Conservation (phyloP, 139 green algal genomes). For the Edaphochlamys debaryana region DNA sequence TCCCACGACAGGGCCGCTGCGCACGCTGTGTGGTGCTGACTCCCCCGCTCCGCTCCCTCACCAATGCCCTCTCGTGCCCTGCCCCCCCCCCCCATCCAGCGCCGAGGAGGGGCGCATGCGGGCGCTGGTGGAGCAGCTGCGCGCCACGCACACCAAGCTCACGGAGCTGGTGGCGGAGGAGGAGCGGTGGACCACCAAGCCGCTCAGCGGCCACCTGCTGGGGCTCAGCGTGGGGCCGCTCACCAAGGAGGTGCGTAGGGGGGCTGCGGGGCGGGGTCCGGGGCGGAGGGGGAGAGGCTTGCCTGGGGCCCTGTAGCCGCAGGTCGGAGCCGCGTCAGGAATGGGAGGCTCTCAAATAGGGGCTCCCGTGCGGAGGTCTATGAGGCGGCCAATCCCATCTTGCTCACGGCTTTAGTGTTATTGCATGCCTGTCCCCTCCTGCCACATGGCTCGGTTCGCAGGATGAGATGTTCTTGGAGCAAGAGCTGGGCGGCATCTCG, state of each 20-base stretch:
- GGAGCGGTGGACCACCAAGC: neutral
- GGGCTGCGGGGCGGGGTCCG: too few relatives aligned
- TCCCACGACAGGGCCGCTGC: too few relatives aligned
- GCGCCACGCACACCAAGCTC: slow-evolving; percentile 18
- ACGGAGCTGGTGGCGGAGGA: slow-evolving; percentile 17
- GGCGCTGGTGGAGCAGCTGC: slow-evolving; percentile 25
- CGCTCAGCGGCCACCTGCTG: neutral
- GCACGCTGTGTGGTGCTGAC: too few relatives aligned
- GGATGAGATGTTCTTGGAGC: slow-evolving; percentile 36
- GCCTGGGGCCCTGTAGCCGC: too few relatives aligned
- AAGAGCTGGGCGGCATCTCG: slow-evolving; percentile 31
- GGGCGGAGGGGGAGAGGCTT: neutral
- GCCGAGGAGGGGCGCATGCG: slow-evolving; percentile 37
- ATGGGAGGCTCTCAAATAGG: neutral
- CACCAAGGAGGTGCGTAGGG: slow-evolving; percentile 25
- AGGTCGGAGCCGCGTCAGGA: neutral
- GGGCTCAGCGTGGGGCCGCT: slow-evolving; percentile 18
- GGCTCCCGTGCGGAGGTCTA: too few relatives aligned
- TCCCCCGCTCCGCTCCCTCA: too few relatives aligned
- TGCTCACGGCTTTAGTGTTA: too few relatives aligned
- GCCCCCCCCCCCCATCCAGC: neutral
- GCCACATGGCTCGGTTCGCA: too few relatives aligned
- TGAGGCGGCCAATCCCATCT: too few relatives aligned
- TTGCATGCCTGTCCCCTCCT: too few relatives aligned
- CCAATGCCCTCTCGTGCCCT: too few relatives aligned